phyloP scores from a whole-genome alignment of 257 asterid genomes.

The Rubia yunnanensis region DNA sequence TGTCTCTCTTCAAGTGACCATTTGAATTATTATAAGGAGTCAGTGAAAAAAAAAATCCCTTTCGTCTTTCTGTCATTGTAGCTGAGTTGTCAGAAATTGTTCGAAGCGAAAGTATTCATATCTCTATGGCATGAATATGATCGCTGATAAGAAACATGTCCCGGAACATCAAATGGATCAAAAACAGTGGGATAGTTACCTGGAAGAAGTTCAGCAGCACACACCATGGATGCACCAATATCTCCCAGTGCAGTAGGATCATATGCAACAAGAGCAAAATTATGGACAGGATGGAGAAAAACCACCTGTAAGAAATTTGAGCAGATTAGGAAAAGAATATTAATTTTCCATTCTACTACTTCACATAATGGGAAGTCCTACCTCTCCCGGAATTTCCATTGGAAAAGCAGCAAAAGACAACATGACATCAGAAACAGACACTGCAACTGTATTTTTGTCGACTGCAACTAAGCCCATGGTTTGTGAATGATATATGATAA shows the following conservation, averaged over 20 bases:
- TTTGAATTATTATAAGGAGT: neutral
- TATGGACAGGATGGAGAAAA: slow-evolving; percentile 97
- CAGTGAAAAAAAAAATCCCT: neutral
- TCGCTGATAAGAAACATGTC: neutral
- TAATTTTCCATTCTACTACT: neutral
- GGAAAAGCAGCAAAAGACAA: slow-evolving; percentile 99
- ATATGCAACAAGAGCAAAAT: slow-evolving; percentile 92
- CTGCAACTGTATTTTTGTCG: slow-evolving; percentile 96
- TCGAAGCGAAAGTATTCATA: neutral
- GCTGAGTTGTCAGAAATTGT: neutral
- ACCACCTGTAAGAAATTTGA: slow-evolving; percentile 57
- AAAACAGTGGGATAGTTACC: slow-evolving; percentile 36
- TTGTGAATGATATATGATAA: slow-evolving; percentile 74
- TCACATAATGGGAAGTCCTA: slow-evolving; percentile 23
- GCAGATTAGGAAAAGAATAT: slow-evolving; percentile 12
- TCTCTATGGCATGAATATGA: neutral
- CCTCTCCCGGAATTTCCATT: slow-evolving; percentile 98
- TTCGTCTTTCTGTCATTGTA: neutral
- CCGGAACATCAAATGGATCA: neutral
- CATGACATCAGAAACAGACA: slow-evolving; percentile 93
- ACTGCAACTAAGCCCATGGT: slow-evolving; percentile 91
- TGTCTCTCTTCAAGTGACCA: neutral
- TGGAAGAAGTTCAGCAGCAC: slow-evolving; percentile 95
- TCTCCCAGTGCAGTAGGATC: slow-evolving; percentile 80
- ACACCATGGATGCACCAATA: slow-evolving; percentile 74